Percentiles rank a stretch among this genome's conserved stretches.
These are phyloP conservation scores for peach (Prunus persica) DNA, from an alignment of 306 rosid genomes.

Conservation along the genomic window Prunus_persica_NCBIv2 NC_034010.1:19788001-19788500, in stretches of 20 bases:
- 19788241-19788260: conserved; percentile 46
- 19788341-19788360: conserved; percentile 56
- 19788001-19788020: conserved; percentile 17
- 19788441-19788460: conserved; percentile 51
- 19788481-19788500: conserved; percentile 12
- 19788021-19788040: background rate
- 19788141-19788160: background rate
- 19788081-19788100: background rate
- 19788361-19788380: conserved; percentile 47
- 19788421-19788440: conserved; percentile 51
- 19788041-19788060: conserved; percentile 9
- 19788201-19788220: conserved; percentile 60
- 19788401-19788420: conserved; percentile 40
- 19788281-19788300: conserved; percentile 33
- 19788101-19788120: background rate
- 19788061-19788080: background rate
- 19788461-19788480: conserved; percentile 37
- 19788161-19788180: conserved; percentile 27
- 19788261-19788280: conserved; percentile 53
- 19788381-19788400: conserved; percentile 13
- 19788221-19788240: conserved; percentile 57
- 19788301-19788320: conserved; percentile 47
- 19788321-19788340: conserved; percentile 66
- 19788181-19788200: conserved; percentile 39
- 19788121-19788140: conserved; percentile 22